Percentiles rank a stretch among this genome's conserved stretches.
Conservation (phyloP, 139 green algal genomes). For the Limnomonas spitsbergensis region DNA sequence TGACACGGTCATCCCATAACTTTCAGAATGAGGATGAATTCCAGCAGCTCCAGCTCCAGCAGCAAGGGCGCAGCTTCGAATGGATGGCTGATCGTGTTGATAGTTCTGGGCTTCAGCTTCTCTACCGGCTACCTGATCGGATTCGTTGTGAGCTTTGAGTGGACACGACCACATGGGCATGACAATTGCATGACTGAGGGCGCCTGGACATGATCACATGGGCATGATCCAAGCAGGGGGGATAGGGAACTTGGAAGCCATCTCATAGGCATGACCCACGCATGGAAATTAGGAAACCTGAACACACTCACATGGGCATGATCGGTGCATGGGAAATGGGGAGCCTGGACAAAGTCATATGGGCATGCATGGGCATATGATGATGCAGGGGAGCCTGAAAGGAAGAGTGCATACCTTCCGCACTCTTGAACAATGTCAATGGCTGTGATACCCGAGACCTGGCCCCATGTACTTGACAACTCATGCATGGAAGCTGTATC, state of each 20-base stretch:
- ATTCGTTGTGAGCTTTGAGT: neutral
- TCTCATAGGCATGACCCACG: neutral
- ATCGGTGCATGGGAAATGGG: neutral
- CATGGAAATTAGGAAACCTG: neutral
- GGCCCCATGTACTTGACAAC: no score
- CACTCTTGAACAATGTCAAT: no score
- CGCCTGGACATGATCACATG: neutral
- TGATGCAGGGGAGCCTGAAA: no score
- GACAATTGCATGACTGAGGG: neutral
- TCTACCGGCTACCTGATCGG: conserved; percentile 14
- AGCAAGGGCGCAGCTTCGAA: no score
- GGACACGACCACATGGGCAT: neutral
- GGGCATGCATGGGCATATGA: no score
- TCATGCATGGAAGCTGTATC: no score
- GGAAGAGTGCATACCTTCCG: no score
- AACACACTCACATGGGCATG: neutral
- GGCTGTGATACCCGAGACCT: no score
- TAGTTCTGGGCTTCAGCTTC: conserved; percentile 17
- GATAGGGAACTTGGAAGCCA: neutral
- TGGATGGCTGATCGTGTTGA: neutral
- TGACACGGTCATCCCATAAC: no score
- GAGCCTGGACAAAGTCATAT: no score
- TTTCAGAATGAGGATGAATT: no score
- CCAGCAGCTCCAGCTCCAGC: no score
- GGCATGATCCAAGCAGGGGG: neutral